Conservation (phyloP, 192 early-diverging fungal genomes). For the Chytriomyces confervae region DNA sequence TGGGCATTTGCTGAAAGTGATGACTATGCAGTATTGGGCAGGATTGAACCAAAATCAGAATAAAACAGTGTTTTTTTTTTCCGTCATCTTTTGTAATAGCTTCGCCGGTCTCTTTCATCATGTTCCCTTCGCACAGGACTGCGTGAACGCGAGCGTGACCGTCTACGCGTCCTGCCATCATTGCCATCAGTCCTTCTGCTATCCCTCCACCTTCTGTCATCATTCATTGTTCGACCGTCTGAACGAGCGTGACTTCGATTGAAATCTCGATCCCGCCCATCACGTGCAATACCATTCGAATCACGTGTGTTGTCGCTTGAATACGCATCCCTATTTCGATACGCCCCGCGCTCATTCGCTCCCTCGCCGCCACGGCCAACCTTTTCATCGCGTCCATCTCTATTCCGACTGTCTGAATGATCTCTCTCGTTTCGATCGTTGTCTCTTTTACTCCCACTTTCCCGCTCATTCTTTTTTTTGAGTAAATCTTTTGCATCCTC, state of each 20-base stretch:
- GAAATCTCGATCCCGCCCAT: no score
- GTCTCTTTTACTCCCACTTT: background rate
- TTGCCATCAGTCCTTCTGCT: no score
- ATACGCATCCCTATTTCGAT: no score
- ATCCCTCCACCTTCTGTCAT: no score
- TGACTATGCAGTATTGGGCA: background rate
- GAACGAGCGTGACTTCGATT: no score
- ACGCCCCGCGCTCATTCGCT: no score
- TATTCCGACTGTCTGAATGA: background rate
- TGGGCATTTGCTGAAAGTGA: background rate
- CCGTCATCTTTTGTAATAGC: background rate
- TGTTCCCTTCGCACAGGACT: background rate
- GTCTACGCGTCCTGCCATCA: no score
- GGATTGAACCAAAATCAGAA: background rate
- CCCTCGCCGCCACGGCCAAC: no score
- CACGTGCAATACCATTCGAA: background rate
- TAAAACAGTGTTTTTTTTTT: background rate
- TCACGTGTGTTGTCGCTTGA: background rate
- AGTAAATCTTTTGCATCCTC: conserved; percentile 27
- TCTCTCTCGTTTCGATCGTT: background rate
- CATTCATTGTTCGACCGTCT: no score
- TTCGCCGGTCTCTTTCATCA: background rate
- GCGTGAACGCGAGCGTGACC: no score
- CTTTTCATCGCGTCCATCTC: background rate
- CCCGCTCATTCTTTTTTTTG: conserved; percentile 16